phyloP scores from a whole-genome alignment of 768 basidiomycete genomes.

The Amylocystis lapponica region DNA sequence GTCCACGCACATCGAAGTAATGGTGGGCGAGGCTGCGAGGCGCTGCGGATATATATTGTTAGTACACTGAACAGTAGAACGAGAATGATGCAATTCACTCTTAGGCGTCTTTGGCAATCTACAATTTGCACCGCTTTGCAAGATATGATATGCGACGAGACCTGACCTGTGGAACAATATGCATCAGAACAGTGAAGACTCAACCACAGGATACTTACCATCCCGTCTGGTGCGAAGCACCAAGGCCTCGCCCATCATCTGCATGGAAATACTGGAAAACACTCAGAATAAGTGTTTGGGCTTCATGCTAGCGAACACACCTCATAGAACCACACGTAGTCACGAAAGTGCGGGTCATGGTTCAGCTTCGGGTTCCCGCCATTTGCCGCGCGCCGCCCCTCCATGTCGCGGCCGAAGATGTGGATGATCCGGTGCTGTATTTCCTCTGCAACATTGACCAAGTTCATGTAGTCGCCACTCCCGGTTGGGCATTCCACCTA shows the following conservation, averaged over 20 bases:
- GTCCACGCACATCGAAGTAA: slow-evolving; percentile 92
- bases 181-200: neutral
- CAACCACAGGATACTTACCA: slow-evolving; percentile 51
- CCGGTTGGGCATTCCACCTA: slow-evolving; percentile 94
- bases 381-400: slow-evolving; percentile 86
- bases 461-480: slow-evolving; percentile 96
- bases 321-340: slow-evolving; percentile 96
- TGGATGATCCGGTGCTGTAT: slow-evolving; percentile 99
- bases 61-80: neutral
- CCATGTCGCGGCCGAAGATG: slow-evolving; percentile 89
- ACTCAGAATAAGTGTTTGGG: neutral
- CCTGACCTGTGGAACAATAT: slow-evolving; percentile 61
- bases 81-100: slow-evolving; percentile 44
- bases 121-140: slow-evolving; percentile 85
- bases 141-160: slow-evolving; percentile 83
- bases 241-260: slow-evolving; percentile 86
- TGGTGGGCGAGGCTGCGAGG: slow-evolving; percentile 83
- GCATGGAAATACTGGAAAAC: slow-evolving; percentile 83
- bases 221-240: slow-evolving; percentile 97
- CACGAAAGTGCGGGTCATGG: slow-evolving; percentile 90
- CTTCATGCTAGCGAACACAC: slow-evolving; percentile 42
- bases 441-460: slow-evolving; percentile 91
- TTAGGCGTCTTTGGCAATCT: slow-evolving; percentile 91
- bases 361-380: slow-evolving; percentile 86
- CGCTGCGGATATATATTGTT: slow-evolving; percentile 40